Base-by-base conservation (phyloP, 345 rosid genomes). In the Lepidium africanum region DNA sequence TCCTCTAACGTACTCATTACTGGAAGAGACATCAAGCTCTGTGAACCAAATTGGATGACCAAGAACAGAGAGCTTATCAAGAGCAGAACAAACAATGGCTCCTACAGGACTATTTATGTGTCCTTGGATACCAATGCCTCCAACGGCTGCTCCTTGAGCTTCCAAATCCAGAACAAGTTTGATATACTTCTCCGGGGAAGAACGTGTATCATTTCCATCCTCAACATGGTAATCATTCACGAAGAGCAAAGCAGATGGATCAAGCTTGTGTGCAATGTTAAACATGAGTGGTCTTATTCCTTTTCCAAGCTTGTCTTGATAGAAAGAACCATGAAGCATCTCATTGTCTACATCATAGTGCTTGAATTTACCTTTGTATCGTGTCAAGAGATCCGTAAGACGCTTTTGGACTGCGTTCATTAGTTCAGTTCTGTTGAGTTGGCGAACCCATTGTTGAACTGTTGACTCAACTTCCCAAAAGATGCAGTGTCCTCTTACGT, bases 211-310 rank as follows among this genome's bases (percentile, higher is more conserved):
- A 45, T 74, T 63, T 0, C 96, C 96, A 39, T 90, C 97, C 65
- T 86, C 98, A 25, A 90, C 69, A 63, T 92, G 97, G 60, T 86
- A 92, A 77, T 92, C 98, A 52, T 92, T 92, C 50, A 90, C 97
- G 37, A 92, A 92, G 0, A 92, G 83, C 62, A 73, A 27, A 46
- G 96, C 81, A 15, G 90, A 85, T 16, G 87, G 83, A 66, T 92
- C 96, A 30, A 90, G 80, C 76, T 88, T 85, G 49, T 79, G 76
- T 6, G 96, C 89, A 0, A 77, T 85, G 77, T 79, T 86, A 76
- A 92, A 90, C 97, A 92, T 90, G 64, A 72, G 47, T 10, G 83
- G 81, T 39, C 90, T 76, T 63, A 78, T 83, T 65, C 74, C 84
- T 75, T 86, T 83, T 0, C 93, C 98, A 32, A 90, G 64, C 32